Conservation (phyloP, 345 rosid genomes). For the Populus davidiana region DNA sequence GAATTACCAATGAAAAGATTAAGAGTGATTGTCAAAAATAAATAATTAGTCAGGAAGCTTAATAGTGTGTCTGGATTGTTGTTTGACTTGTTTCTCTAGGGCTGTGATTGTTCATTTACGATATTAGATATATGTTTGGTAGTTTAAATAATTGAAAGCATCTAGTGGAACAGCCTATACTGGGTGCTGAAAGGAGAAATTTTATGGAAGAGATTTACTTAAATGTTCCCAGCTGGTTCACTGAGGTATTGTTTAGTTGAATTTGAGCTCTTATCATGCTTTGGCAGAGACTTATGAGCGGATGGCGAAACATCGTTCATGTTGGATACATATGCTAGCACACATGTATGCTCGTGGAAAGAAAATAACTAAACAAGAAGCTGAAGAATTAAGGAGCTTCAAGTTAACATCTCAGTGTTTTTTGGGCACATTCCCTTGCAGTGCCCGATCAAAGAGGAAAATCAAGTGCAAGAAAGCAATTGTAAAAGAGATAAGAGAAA, state of each 20-base stretch:
- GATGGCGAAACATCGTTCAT: slow-evolving; percentile 51
- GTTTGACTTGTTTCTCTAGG: too few relatives aligned
- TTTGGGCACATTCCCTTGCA: slow-evolving; percentile 37
- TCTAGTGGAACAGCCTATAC: background rate
- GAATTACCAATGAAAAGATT: too few relatives aligned
- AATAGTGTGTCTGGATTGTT: too few relatives aligned
- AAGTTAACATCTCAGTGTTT: slow-evolving; percentile 41
- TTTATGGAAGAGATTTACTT: background rate
- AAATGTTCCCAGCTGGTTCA: too few relatives aligned
- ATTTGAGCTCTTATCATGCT: background rate
- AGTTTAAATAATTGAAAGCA: too few relatives aligned
- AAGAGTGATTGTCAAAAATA: too few relatives aligned
- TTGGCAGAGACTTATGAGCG: slow-evolving; percentile 26
- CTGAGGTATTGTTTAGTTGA: too few relatives aligned
- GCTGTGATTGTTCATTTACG: too few relatives aligned
- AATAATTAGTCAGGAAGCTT: too few relatives aligned
- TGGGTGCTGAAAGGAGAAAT: background rate
- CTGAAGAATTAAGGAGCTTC: slow-evolving; percentile 12
- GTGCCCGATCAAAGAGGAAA: slow-evolving; percentile 42
- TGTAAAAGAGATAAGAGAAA: slow-evolving; percentile 24
- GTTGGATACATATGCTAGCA: slow-evolving; percentile 55
- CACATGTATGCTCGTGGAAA: slow-evolving; percentile 14
- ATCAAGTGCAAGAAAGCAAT: slow-evolving; percentile 29
- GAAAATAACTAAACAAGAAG: slow-evolving; percentile 25
- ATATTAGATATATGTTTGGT: too few relatives aligned